Base-by-base conservation (phyloP, 2,329 filamentous ascomycete genomes). In the Ophidiomyces ophidiicola region DNA sequence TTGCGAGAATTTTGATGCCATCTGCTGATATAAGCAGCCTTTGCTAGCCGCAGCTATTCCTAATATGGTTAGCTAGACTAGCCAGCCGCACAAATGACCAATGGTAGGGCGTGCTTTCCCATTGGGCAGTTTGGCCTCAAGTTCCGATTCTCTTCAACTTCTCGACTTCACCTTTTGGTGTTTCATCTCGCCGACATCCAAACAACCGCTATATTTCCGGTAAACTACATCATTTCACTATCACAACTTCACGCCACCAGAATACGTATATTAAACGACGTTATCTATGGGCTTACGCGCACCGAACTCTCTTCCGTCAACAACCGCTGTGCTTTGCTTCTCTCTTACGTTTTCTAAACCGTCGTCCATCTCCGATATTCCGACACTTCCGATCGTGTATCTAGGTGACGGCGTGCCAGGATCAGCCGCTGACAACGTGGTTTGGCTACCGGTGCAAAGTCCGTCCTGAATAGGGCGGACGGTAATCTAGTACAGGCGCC, bases 381-480 rank as follows among this genome's bases (percentile, higher is more conserved):
- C 44, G 12, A 39, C 42, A 36, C 37, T 36, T 18, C 26, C 43
- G 12, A 44, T 44, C 21, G 43, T 39, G 36, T 44, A 24, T 21
- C 20, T 41, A 17, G 42, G 44, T 19, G 40, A 41, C 18, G 44
- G 46, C 29, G 45, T 49, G 39, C 45, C 44, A 36, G 45, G 47
- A 28, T 15, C 41, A 32, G 34, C 40, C 36, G 45, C 49, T 37
- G 48, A 52, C 53, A 51, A 57, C 47, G 56, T 62, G 56, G 50
- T 58, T 51, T 67, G 65, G 61, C 51, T 66, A 66, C 58, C 58
- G 63, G 63, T 60, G 50, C 52, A 55, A 50, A 58, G 64, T 68
- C 65, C 64, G 65, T 67, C 65, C 63, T 68, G 62, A 66, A 60
- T 44, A 59, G 63, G 63, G 60, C 64, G 65, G 65, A 68, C 64